Evolutionary conservation across 805 yeast species (phyloP).

Genomic region (Metschnikowia matae): DNA sequence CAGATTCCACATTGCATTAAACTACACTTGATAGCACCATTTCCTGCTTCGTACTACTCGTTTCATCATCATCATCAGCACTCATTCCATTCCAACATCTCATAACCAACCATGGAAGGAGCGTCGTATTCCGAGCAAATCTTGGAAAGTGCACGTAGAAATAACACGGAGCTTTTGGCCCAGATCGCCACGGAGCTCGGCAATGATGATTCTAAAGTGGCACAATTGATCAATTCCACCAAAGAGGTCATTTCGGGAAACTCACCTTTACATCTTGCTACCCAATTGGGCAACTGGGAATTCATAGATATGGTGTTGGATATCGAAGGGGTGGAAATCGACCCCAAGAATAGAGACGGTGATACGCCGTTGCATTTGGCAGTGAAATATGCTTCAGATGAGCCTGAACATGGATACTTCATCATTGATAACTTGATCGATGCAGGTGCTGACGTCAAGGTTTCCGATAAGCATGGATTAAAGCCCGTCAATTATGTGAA

Average conservation of each 20-base stretch:
- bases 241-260: constrained; percentile 70
- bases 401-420: constrained; percentile 80
- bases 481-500: constrained; percentile 72
- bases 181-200: constrained; percentile 46
- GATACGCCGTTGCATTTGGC: constrained; percentile 90
- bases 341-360: constrained; percentile 72
- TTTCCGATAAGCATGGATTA: constrained; percentile 46
- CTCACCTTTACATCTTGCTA: constrained; percentile 77
- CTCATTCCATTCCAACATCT: not conserved
- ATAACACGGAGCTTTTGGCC: constrained; percentile 72
- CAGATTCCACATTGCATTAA: not conserved
- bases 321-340: constrained; percentile 86
- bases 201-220: constrained; percentile 37
- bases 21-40: no score
- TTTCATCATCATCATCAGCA: not conserved
- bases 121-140: constrained; percentile 74
- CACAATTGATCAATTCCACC: constrained; percentile 59
- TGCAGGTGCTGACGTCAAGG: constrained; percentile 81
- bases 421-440: constrained; percentile 78
- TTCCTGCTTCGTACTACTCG: no score
- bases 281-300: constrained; percentile 79
- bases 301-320: constrained; percentile 78
- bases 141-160: constrained; percentile 82
- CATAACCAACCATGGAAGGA: constrained; percentile 36
- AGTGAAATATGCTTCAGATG: constrained; percentile 68